These are phyloP conservation scores for Smittium culicis DNA, from an alignment of 371 early-diverging fungal species.

Conservation along the genomic window DNA sequence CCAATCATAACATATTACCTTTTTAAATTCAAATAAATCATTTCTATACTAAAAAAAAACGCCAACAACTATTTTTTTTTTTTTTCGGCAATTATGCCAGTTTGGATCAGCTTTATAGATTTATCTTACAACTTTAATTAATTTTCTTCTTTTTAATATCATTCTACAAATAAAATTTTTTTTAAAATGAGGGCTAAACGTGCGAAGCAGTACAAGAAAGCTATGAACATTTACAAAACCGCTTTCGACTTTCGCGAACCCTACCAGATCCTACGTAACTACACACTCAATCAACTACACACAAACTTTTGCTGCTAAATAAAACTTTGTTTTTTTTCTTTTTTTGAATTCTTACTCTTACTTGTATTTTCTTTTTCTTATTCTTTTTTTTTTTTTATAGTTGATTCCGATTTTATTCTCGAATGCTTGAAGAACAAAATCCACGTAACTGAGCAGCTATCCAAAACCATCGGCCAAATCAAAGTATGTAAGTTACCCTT, in stretches of 20 bases:
- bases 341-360: neutral
- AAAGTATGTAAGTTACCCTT: conserved; percentile 14
- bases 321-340: conserved; percentile 14
- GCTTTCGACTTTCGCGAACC: conserved; percentile 77
- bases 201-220: conserved; percentile 56
- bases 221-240: conserved; percentile 58
- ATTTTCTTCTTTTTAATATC: too few species aligned
- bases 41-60: too few species aligned
- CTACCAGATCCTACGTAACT: conserved; percentile 65
- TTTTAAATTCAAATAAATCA: too few species aligned
- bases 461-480: conserved; percentile 19
- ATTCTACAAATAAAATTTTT: neutral
- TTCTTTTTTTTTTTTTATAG: conserved; percentile 1
- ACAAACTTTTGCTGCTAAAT: too few species aligned
- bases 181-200: conserved; percentile 60
- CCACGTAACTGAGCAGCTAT: conserved; percentile 15
- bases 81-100: too few species aligned
- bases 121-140: too few species aligned
- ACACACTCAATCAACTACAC: conserved; percentile 11
- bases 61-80: too few species aligned
- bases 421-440: conserved; percentile 19
- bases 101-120: too few species aligned
- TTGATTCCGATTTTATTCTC: conserved; percentile 25
- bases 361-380: neutral
- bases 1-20: too few species aligned